Evolutionary conservation across 2,329 filamentous ascomycete genomes (phyloP), one percentile per base, ranked within the genome.

Genomic region (Fusarium musae): DNA sequence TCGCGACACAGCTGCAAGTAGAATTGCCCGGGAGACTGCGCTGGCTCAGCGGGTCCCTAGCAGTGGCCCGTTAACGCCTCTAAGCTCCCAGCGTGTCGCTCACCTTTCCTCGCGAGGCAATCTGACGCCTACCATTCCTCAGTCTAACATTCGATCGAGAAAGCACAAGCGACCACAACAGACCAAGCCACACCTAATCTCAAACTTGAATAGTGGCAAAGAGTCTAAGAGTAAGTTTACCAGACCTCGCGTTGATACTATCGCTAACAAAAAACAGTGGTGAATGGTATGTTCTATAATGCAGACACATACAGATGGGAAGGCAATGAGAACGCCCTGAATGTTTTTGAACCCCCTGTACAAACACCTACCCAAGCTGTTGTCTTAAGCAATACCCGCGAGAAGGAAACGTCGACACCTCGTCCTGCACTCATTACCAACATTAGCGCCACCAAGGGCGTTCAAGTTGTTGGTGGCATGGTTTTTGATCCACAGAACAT

Each of bases 271-370:
- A 47, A 47, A 49, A 36, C 72, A 96, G 94, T 92, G 78, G 89
- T 97, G 69, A 96, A 97, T 82, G 96, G 96, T 73, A 99, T 99
- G 96, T 92, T 91, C 61, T 99, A 97, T 81, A 98, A 99, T 79
- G 94, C 96, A 11, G 86, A 88, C 34, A 93, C 93, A 13, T 96
- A 92, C 79, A 89, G 91, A 56, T 99, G 96, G 96, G 96, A 99
- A 85, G 96, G 96, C 59, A 99, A 99, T 78, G 96, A 99, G 80
- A 96, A 94, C 77, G 92, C 88, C 39, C 85, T 97, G 59, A 88
- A 89, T 72, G 90, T 91, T 9, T 99, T 99, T 82, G 95, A 97
- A 60, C 82, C 87, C 61, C 84, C 90, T 10, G 81, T 84, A 11
- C 85, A 88, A 2, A 88, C 88, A 4, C 88, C 89, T 4, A 87